Conservation (phyloP, 2,329 filamentous ascomycete genomes). For the Ascochyta viciae-villosae region DNA sequence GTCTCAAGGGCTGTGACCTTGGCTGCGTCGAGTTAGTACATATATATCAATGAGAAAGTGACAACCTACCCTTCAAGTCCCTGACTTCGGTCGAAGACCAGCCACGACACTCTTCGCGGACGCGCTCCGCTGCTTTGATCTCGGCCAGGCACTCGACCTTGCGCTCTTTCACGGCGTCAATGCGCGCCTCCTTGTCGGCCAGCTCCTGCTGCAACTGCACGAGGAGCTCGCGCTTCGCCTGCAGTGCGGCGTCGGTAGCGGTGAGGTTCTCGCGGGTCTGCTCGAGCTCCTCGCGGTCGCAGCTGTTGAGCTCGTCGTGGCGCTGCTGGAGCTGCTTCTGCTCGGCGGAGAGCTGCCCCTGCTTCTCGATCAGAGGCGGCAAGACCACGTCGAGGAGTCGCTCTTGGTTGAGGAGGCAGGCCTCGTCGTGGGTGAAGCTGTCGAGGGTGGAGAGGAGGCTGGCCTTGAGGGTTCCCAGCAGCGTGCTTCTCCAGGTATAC, state of each 20-base stretch:
- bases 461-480: constrained; percentile 81
- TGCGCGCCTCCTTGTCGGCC: constrained; percentile 68
- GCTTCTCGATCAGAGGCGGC: constrained; percentile 68
- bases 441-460: constrained; percentile 77
- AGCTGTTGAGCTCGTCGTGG: constrained; percentile 78
- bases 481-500: constrained; percentile 96
- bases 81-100: constrained; percentile 86
- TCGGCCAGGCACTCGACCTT: constrained; percentile 75
- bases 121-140: constrained; percentile 81
- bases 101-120: constrained; percentile 86
- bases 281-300: constrained; percentile 80
- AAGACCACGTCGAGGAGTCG: constrained; percentile 71
- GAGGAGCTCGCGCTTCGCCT: constrained; percentile 72
- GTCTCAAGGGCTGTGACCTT: constrained; percentile 71
- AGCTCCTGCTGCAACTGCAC: constrained; percentile 71
- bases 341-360: constrained; percentile 68
- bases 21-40: constrained; percentile 58
- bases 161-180: constrained; percentile 68
- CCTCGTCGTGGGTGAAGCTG: constrained; percentile 78
- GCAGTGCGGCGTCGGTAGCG: constrained; percentile 71
- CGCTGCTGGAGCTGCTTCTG: constrained; percentile 71
- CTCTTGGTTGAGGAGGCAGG: constrained; percentile 71
- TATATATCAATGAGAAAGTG: not conserved
- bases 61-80: constrained; percentile 72
- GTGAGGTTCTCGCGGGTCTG: constrained; percentile 73